Evolutionary conservation across 495 filamentous ascomycete genomes (phyloP), one percentile per base, ranked within the genome.

Genomic region (Penicillium silybi): DNA sequence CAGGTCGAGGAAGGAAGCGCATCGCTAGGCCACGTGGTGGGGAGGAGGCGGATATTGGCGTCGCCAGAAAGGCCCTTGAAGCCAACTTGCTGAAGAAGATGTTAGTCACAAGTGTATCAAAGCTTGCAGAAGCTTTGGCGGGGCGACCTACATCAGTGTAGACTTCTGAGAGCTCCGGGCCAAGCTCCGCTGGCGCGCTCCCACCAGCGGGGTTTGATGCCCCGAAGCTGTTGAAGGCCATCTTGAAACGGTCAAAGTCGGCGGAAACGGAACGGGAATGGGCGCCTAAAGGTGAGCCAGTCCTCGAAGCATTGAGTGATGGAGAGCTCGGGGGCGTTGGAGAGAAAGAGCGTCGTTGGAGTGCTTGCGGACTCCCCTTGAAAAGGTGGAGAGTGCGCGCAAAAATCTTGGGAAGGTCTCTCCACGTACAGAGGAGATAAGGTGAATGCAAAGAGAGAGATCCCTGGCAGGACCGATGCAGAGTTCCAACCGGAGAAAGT

Each of bases 61-160:
- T 96, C 93, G 54, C 89, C 85, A 26, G 82, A 77, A 23, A 96
- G 64, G 15, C 89, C 79, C 57, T 86, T 79, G 69, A 97, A 97
- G 1, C 89, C 92, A 35, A 98, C 73, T 57, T 82, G 81, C 90
- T 93, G 53, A 7, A 53, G 4, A 17, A 34, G 18, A 38, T 35
- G 48, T 58, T 53, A 68, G 57, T 19, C 4, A 26, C 15, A 13
- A 13, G 19, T 38, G 16, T 27, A 25, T 18, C 19, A 15, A 40
- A 34, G 15, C 29, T 18, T 25, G 42, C 41, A 19, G 27, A 29
- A 52, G 44, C 37, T 44, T 13, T 46, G 26, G 25, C 11, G 29
- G 41, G 41, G 35, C 22, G 42, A 65, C 67, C 32, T 68, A 80
- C 77, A 63, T 77, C 70, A n/a, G 75, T 70, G 47, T 61, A 71